Evolutionary conservation across 257 asterid species (phyloP).

Genomic region (Solanum megistacrolobum): DNA sequence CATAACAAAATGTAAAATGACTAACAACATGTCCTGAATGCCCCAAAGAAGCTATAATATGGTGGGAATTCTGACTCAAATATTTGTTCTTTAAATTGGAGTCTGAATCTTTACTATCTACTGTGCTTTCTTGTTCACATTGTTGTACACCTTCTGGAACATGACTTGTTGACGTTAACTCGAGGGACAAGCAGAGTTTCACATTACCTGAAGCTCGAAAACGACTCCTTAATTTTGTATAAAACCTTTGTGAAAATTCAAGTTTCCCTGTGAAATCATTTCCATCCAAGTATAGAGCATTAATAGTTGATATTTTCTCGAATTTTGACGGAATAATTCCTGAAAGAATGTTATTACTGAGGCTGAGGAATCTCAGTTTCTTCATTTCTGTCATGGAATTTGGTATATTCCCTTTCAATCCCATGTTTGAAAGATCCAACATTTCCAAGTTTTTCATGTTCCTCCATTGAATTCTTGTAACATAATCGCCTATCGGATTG

Average conservation of each 20-base stretch:
- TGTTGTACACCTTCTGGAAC: conserved; percentile 12
- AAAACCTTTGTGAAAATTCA: conserved; percentile 18
- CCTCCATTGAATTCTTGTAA: conserved; percentile 13
- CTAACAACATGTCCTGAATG: neutral
- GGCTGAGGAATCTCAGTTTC: conserved; percentile 25
- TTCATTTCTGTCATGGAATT: conserved; percentile 12
- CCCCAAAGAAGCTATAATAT: neutral
- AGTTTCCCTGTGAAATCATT: conserved; percentile 25
- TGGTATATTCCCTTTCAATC: conserved; percentile 13
- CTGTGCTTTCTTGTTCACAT: conserved; percentile 3
- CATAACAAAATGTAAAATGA: neutral
- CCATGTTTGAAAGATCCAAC: conserved; percentile 16
- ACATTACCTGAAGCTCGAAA: conserved; percentile 20
- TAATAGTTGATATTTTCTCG: conserved; percentile 10
- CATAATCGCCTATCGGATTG: conserved; percentile 13
- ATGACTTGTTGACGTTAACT: conserved; percentile 2
- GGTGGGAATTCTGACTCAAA: neutral
- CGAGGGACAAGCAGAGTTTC: conserved; percentile 12
- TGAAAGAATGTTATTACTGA: conserved; percentile 12
- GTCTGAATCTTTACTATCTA: neutral
- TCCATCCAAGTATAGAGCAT: conserved; percentile 16
- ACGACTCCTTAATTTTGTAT: conserved; percentile 18
- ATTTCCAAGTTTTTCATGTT: conserved; percentile 11
- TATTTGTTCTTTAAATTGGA: neutral
- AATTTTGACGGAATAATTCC: conserved; percentile 10